A percentile compares a stretch with the other conserved stretches of the same genome.
Conservation (phyloP, 2,329 filamentous ascomycete species). For the Bipolaris bicolor region DNA sequence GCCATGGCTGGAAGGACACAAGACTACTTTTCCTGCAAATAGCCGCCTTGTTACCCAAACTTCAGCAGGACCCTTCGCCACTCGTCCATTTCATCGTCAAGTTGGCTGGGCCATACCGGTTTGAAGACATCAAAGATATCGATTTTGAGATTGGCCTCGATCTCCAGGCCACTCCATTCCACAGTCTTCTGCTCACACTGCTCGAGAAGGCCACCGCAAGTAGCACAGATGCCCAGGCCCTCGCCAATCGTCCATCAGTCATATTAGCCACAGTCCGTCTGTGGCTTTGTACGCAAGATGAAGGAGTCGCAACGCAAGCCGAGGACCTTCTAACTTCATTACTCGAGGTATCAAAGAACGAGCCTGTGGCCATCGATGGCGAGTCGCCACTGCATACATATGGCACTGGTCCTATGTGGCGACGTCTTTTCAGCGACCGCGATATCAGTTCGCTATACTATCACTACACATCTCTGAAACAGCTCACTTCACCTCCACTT, state of each 20-base stretch:
- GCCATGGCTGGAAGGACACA: constrained; percentile 36
- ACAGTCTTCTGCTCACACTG: constrained; percentile 61
- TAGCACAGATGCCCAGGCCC: constrained; percentile 62
- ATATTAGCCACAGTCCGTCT: constrained; percentile 61
- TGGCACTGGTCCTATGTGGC: constrained; percentile 60
- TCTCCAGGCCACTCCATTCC: constrained; percentile 57
- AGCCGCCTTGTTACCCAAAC: constrained; percentile 57
- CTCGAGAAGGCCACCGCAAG: constrained; percentile 61
- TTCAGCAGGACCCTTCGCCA: constrained; percentile 65
- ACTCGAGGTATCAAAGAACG: constrained; percentile 54
- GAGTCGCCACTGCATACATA: constrained; percentile 36
- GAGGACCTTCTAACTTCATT: constrained; percentile 60
- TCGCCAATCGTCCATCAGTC: constrained; percentile 63
- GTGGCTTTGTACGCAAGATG: constrained; percentile 64
- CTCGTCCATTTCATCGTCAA: constrained; percentile 60
- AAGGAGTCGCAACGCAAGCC: constrained; percentile 61
- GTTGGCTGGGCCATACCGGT: constrained; percentile 53
- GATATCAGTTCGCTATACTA: constrained; percentile 65
- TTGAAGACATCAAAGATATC: constrained; percentile 54
- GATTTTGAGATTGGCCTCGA: constrained; percentile 63
- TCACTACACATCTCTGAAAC: constrained; percentile 58
- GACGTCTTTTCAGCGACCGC: constrained; percentile 65
- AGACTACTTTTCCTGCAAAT: constrained; percentile 53
- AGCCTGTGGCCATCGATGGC: constrained; percentile 49
- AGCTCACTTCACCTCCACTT: constrained; percentile 40